Percentiles rank a stretch among this genome's conserved stretches.
These are phyloP conservation scores for Adansonia rubrostipa DNA, from an alignment of 441 rosid genomes.

Conservation along the genomic window DNA sequence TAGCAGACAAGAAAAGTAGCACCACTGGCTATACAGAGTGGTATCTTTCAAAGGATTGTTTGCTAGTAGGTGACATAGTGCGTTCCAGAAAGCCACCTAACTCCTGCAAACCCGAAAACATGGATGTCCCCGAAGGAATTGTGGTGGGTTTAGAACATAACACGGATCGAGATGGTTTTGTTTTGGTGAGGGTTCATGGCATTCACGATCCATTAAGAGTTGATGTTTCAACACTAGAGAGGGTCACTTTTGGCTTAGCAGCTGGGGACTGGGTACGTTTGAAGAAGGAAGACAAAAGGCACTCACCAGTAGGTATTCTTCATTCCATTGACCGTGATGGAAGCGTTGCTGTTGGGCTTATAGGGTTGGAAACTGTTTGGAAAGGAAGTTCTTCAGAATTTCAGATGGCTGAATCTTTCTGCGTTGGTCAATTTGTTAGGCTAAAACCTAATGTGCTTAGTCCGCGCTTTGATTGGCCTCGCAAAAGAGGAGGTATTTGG, in stretches of 20 bases:
- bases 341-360: conserved; percentile 67
- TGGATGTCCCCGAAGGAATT: conserved; percentile 81
- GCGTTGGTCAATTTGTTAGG: conserved; percentile 76
- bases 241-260: conserved; percentile 78
- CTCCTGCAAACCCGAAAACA: conserved; percentile 58
- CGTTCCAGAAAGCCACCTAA: conserved; percentile 79
- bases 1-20: conserved; percentile 40
- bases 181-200: conserved; percentile 79
- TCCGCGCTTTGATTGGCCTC: conserved; percentile 88
- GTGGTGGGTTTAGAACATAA: conserved; percentile 70
- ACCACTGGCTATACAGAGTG: conserved; percentile 63
- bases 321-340: conserved; percentile 73
- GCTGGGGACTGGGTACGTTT: conserved; percentile 90
- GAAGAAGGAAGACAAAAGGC: conserved; percentile 66
- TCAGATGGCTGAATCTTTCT: conserved; percentile 77
- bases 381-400: conserved; percentile 67
- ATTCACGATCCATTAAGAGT: conserved; percentile 78
- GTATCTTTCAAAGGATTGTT: conserved; percentile 75
- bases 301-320: conserved; percentile 78
- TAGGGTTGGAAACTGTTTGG: conserved; percentile 79
- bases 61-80: conserved; percentile 75
- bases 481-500: conserved; percentile 58
- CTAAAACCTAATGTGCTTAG: conserved; percentile 57
- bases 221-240: conserved; percentile 64
- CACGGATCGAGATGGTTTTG: conserved; percentile 60